These are phyloP conservation scores for Cutaneotrichosporon sp. DNA, from an alignment of 1,284 basidiomycete genomes.

Conservation along the genomic window DNA sequence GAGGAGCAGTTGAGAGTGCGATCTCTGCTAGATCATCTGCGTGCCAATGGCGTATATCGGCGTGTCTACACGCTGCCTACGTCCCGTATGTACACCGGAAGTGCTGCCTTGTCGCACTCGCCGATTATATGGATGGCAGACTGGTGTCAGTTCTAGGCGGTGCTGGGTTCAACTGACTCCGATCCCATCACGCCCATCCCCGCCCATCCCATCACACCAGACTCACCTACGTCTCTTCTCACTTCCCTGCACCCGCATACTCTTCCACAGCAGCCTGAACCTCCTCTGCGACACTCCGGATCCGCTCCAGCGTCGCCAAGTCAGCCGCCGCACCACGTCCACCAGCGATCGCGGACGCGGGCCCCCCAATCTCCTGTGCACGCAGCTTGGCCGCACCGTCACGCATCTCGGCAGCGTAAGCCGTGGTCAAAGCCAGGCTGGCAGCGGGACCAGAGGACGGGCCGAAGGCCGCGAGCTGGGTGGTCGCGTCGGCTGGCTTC, in stretches of 20 bases:
- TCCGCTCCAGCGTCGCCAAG: constrained; percentile 9
- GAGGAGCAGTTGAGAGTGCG: no score
- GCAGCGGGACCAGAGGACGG: neutral
- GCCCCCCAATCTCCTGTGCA: constrained; percentile 2
- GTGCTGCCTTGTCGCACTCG: no score
- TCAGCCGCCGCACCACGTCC: constrained; percentile 1
- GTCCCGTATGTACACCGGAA: no score
- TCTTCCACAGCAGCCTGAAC: constrained; percentile 14
- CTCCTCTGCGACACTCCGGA: constrained; percentile 15
- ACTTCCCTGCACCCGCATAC: constrained; percentile 6
- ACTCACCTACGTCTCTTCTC: neutral
- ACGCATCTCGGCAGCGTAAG: constrained; percentile 24
- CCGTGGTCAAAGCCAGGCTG: constrained; percentile 8
- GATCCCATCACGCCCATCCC: no score
- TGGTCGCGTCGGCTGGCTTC: neutral
- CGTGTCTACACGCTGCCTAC: no score
- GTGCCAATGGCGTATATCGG: no score
- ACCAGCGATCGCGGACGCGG: neutral
- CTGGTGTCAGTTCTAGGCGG: neutral
- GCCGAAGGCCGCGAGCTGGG: constrained; percentile 9
- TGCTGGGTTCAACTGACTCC: no score
- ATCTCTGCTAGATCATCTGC: no score
- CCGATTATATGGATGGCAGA: no score
- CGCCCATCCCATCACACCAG: no score
- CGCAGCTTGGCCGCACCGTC: constrained; percentile 5